Percentiles rank a stretch among this genome's conserved stretches.
These are phyloP conservation scores for Microstegium vimineum DNA, from an alignment of 176 grass and related monocot genomes.

Conservation along the genomic window DNA sequence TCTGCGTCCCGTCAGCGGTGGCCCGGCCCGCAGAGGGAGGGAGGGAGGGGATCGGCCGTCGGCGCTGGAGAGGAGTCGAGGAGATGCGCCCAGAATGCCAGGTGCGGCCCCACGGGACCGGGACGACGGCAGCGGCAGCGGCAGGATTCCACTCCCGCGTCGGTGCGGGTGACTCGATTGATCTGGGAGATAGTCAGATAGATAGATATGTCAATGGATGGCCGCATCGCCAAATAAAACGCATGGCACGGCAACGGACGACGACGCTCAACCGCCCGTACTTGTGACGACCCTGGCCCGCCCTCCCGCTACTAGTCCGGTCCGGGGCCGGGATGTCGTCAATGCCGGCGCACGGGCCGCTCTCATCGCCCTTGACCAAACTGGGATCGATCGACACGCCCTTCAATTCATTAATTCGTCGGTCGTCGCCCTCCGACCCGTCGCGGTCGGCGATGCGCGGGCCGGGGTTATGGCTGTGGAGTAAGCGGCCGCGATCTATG, in stretches of 20 bases:
- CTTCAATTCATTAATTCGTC: not conserved
- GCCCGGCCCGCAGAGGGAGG: too few relatives aligned
- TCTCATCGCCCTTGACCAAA: not conserved
- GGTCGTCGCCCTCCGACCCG: not conserved
- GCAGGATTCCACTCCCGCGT: not conserved
- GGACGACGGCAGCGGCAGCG: not conserved
- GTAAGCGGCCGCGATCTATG: not conserved
- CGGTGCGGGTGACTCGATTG: not conserved
- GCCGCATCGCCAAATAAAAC: too few relatives aligned
- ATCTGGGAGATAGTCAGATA: too few relatives aligned
- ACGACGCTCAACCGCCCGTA: not conserved
- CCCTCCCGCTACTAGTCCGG: too few relatives aligned
- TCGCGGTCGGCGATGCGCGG: not conserved
- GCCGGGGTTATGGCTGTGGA: not conserved
- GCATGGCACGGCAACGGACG: not conserved
- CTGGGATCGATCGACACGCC: not conserved
- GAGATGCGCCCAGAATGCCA: too few relatives aligned
- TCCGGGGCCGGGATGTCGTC: not conserved
- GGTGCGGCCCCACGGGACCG: not conserved
- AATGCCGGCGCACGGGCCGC: conserved; percentile 6
- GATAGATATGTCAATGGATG: not conserved
- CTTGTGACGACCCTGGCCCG: not conserved
- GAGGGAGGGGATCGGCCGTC: not conserved
- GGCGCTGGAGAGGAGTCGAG: not conserved
- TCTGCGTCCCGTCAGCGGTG: not conserved